phyloP scores from a whole-genome alignment of 257 asterid genomes.

The Lithospermum erythrorhizon region DNA sequence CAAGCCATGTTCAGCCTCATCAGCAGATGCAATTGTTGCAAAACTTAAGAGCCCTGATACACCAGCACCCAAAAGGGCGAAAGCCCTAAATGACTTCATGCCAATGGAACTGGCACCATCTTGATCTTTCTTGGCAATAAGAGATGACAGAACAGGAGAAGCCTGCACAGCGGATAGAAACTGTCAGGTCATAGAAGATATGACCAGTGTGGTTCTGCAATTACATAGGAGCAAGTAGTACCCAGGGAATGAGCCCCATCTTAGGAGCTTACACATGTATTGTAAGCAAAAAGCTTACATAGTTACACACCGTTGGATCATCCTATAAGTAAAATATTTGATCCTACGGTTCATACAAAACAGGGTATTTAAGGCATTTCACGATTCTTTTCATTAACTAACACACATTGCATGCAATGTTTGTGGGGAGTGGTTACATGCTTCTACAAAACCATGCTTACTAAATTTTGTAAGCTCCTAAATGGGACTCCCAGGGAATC shows the following conservation, averaged over 20 bases:
- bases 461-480: no score
- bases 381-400: no score
- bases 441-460: no score
- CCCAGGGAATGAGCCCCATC: not conserved
- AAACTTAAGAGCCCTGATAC: slow-evolving; percentile 56
- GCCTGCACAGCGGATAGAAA: slow-evolving; percentile 8
- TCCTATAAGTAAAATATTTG: no score
- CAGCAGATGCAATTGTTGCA: slow-evolving; percentile 60
- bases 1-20: slow-evolving; percentile 79
- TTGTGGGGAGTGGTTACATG: no score
- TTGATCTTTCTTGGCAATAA: slow-evolving; percentile 18
- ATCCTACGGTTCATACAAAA: no score
- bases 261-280: no score
- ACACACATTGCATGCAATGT: no score
- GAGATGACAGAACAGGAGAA: slow-evolving; percentile 14
- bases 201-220: not conserved
- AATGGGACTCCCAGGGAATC: not conserved
- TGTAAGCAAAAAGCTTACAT: no score
- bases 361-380: no score
- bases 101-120: slow-evolving; percentile 33
- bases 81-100: slow-evolving; percentile 27
- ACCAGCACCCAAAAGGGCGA: slow-evolving; percentile 33
- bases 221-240: not conserved
- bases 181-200: not conserved
- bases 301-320: no score